phyloP scores from a whole-genome alignment of 768 basidiomycete genomes.

The Lactarius hengduanensis region DNA sequence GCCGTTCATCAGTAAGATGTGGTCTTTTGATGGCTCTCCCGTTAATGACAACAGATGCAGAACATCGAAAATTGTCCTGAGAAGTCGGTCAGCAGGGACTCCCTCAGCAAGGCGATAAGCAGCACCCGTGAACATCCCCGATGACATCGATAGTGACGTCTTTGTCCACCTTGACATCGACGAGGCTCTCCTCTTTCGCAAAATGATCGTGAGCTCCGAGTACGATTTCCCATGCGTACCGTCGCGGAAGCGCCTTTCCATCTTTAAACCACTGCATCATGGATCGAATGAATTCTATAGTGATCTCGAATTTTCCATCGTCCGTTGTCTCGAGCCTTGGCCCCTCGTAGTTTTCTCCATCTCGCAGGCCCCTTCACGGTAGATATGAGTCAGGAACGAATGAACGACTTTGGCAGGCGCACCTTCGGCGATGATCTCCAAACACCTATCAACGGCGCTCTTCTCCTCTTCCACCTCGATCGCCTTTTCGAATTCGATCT shows the following conservation, averaged over 20 bases:
- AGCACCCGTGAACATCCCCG: slow-evolving; percentile 90
- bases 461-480: slow-evolving; percentile 93
- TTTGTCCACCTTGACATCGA: slow-evolving; percentile 69
- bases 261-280: slow-evolving; percentile 95
- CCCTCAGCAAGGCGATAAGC: slow-evolving; percentile 11
- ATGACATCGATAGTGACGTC: slow-evolving; percentile 89
- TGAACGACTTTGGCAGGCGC: slow-evolving; percentile 20
- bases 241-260: slow-evolving; percentile 86
- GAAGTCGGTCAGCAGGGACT: slow-evolving; percentile 16
- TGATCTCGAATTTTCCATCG: slow-evolving; percentile 71
- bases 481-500: slow-evolving; percentile 93
- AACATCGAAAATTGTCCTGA: slow-evolving; percentile 94
- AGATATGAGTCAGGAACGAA: neutral
- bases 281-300: slow-evolving; percentile 69
- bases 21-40: slow-evolving; percentile 79
- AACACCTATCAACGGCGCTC: slow-evolving; percentile 68
- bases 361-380: slow-evolving; percentile 65
- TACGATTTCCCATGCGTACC: slow-evolving; percentile 95
- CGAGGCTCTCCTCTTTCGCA: slow-evolving; percentile 75
- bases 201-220: slow-evolving; percentile 80
- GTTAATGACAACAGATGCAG: slow-evolving; percentile 85
- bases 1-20: slow-evolving; percentile 87
- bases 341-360: slow-evolving; percentile 73
- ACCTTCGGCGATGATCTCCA: slow-evolving; percentile 80
- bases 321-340: slow-evolving; percentile 62